Percentiles rank a stretch among this genome's conserved stretches.
phyloP scores from a whole-genome alignment of 768 basidiomycete species.

The Auricularia sp. region DNA sequence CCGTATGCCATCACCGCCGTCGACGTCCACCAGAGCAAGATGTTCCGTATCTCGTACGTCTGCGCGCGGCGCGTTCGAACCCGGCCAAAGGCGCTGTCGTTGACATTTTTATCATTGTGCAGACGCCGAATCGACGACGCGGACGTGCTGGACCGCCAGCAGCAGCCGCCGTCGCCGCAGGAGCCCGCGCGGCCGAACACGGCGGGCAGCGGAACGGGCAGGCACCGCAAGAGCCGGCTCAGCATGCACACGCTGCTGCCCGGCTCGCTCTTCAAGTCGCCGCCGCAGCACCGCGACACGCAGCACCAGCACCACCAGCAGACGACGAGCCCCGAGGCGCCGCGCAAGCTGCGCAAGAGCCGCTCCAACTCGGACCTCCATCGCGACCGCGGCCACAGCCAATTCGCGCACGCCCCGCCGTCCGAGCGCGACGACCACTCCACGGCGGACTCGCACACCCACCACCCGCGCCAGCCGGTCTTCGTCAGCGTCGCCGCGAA shows the following conservation, averaged over 20 bases:
- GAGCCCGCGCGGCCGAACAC: slow-evolving; percentile 20
- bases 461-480: neutral
- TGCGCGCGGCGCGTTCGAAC: neutral
- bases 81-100: neutral
- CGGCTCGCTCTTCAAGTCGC: slow-evolving; percentile 38
- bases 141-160: neutral
- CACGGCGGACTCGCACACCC: neutral
- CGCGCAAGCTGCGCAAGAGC: slow-evolving; percentile 52
- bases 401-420: neutral
- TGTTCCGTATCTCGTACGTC: slow-evolving; percentile 70
- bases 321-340: slow-evolving; percentile 22
- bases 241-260: slow-evolving; percentile 53
- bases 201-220: slow-evolving; percentile 36
- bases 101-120: neutral
- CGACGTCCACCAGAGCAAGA: slow-evolving; percentile 69
- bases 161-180: slow-evolving; percentile 31
- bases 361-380: neutral
- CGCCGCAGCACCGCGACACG: neutral
- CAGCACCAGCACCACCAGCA: slow-evolving; percentile 4
- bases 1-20: slow-evolving; percentile 78
- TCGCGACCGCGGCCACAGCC: too few species aligned
- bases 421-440: neutral
- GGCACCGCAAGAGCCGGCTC: slow-evolving; percentile 48
- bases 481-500: neutral
- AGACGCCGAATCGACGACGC: neutral